A percentile compares a stretch with the other conserved stretches of the same genome.
Conservation (phyloP, 2,329 filamentous ascomycete genomes). For the Venturia effusa region DNA sequence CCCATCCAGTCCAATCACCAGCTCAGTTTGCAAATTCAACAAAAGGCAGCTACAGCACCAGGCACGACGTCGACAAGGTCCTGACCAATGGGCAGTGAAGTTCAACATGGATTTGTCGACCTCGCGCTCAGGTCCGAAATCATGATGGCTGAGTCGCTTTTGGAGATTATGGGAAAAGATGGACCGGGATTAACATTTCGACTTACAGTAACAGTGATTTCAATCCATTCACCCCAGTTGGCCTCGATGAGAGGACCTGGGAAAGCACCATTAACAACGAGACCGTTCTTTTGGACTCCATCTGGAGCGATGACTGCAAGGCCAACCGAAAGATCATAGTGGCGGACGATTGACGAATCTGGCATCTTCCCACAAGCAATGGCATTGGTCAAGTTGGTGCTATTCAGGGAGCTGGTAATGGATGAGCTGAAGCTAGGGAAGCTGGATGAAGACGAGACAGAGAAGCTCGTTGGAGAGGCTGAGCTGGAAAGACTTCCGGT, state of each 20-base stretch:
- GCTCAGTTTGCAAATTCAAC: not conserved
- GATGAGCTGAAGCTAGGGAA: not conserved
- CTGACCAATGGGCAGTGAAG: slow-evolving; percentile 13
- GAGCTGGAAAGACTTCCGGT: too few species aligned
- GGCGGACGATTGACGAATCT: slow-evolving; percentile 23
- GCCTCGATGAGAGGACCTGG: slow-evolving; percentile 27
- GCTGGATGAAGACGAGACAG: not conserved
- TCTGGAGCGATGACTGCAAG: slow-evolving; percentile 18
- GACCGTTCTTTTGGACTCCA: slow-evolving; percentile 18
- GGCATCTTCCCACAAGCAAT: slow-evolving; percentile 19
- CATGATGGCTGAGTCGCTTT: too few species aligned
- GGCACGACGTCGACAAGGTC: not conserved
- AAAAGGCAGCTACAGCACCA: not conserved
- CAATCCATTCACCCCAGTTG: slow-evolving; percentile 25
- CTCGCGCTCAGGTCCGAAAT: not conserved
- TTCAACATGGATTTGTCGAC: not conserved
- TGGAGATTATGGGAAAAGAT: not conserved
- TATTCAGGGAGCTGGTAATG: slow-evolving; percentile 3
- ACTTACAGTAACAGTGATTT: slow-evolving; percentile 7
- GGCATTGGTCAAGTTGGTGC: slow-evolving; percentile 13
- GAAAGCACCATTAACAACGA: slow-evolving; percentile 26
- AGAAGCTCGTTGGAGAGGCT: not conserved
- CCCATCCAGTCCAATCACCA: not conserved
- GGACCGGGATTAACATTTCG: not conserved
- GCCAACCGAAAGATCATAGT: slow-evolving; percentile 18